Evolutionary conservation across 306 rosid species (phyloP).

Genomic region (Albizia julibrissin): DNA sequence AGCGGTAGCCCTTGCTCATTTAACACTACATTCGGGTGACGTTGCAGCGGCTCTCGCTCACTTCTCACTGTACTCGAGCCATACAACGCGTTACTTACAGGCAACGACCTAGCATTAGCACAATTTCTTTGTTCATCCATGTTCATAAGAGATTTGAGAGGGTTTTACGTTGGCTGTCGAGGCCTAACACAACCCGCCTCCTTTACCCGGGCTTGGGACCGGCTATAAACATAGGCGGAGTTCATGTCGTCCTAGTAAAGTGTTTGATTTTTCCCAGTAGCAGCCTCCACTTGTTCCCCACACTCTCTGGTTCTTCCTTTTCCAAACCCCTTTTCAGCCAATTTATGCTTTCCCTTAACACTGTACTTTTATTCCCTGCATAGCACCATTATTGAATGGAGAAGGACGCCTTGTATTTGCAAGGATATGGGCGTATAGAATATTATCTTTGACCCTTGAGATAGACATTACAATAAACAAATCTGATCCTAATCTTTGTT

Average conservation of each 20-base stretch:
- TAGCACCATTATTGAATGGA: neutral
- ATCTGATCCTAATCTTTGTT: neutral
- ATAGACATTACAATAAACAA: neutral
- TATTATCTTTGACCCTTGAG: neutral
- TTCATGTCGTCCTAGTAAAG: neutral
- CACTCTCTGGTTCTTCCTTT: neutral
- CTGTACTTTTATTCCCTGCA: neutral
- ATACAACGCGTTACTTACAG: no score
- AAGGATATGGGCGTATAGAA: neutral
- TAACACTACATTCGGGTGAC: no score
- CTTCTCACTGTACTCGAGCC: no score
- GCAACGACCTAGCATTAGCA: no score
- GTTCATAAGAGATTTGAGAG: no score
- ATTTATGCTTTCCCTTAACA: neutral
- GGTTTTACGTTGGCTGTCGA: no score
- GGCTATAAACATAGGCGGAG: no score
- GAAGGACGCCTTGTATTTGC: neutral
- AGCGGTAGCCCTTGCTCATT: no score
- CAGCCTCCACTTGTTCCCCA: neutral
- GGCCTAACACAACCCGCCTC: no score
- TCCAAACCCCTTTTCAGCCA: neutral
- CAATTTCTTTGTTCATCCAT: no score
- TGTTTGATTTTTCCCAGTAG: neutral
- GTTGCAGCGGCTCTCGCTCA: no score
- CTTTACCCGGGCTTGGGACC: no score